Conservation (phyloP, 192 early-diverging fungal species). For the Backusella luteola region DNA sequence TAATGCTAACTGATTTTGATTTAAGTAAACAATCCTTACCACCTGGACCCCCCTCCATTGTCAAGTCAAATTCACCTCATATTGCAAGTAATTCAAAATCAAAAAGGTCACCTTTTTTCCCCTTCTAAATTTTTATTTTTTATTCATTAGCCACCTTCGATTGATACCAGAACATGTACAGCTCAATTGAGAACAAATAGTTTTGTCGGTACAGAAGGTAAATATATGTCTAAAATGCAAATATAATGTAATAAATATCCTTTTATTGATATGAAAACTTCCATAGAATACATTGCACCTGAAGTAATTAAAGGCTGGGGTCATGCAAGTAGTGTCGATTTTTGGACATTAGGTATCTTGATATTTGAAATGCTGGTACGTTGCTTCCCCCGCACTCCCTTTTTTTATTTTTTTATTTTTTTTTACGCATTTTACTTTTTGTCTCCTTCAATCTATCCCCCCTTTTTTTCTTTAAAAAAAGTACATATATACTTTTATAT, state of each 20-base stretch:
- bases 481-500: background rate
- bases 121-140: background rate
- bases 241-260: background rate
- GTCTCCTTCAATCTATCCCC: background rate
- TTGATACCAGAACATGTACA: conserved; percentile 91
- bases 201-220: conserved; percentile 95
- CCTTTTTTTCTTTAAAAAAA: conserved; percentile 1
- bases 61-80: conserved; percentile 60
- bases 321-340: conserved; percentile 93
- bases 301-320: conserved; percentile 94
- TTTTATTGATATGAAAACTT: background rate
- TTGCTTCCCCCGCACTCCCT: background rate
- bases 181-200: conserved; percentile 89
- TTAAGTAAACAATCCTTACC: conserved; percentile 92
- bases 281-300: conserved; percentile 92
- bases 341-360: conserved; percentile 98
- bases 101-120: background rate
- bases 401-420: background rate
- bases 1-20: conserved; percentile 99
- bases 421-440: background rate
- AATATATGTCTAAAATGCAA: background rate
- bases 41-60: conserved; percentile 67
- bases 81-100: conserved; percentile 35
- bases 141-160: conserved; percentile 51
- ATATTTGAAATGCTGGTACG: conserved; percentile 94